Percentiles rank a stretch among this genome's conserved stretches.
phyloP scores from a whole-genome alignment of 164 flowering plant genomes.

The Malania oleifera region DNA sequence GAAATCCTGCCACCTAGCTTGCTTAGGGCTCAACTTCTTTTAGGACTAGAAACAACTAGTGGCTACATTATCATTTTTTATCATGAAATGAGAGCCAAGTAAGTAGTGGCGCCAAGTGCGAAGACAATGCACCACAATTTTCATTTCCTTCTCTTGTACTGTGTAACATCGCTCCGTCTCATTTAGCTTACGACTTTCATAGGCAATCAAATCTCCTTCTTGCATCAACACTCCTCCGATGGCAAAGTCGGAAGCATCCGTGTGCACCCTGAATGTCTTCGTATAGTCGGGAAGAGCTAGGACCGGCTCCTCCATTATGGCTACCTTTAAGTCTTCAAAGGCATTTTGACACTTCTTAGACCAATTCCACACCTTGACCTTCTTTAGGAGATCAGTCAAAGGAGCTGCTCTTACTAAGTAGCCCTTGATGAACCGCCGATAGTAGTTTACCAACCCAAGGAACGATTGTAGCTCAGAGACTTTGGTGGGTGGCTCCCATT shows the following conservation, averaged over 20 bases:
- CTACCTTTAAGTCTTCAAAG: too few relatives aligned
- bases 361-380: too few relatives aligned
- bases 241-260: constrained; percentile 3
- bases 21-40: constrained; percentile 2
- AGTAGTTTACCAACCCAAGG: too few relatives aligned
- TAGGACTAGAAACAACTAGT: constrained; percentile 5
- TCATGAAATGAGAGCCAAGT: not conserved
- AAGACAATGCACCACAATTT: constrained; percentile 1
- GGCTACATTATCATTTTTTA: constrained; percentile 1
- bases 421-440: too few relatives aligned
- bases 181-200: constrained; percentile 5
- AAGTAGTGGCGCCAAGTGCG: not conserved
- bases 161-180: not conserved
- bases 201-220: constrained; percentile 2
- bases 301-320: too few relatives aligned
- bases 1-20: constrained; percentile 9
- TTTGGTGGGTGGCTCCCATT: too few relatives aligned
- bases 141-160: not conserved
- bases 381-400: too few relatives aligned
- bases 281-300: too few relatives aligned
- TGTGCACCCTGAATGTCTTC: constrained; percentile 3
- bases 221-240: constrained; percentile 11
- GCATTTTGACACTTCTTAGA: too few relatives aligned
- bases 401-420: too few relatives aligned
- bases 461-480: too few relatives aligned